Evolutionary conservation across 257 asterid genomes (phyloP), one percentile per base, ranked within the genome.

Genomic region (Gynochthodes officinalis): DNA sequence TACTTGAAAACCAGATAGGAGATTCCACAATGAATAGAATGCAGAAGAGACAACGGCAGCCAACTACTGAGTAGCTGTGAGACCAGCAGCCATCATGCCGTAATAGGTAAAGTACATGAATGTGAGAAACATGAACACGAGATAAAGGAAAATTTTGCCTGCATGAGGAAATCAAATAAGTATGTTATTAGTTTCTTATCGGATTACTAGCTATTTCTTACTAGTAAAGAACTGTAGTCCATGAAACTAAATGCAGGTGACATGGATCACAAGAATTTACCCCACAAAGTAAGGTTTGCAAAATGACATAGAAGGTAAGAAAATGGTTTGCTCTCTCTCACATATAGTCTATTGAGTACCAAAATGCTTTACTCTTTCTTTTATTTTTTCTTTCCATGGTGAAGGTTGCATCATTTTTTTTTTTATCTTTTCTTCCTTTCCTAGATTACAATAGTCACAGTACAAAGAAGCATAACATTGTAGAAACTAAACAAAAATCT

Each of bases 11-110:
- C 96, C 96, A 1, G 90, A 83, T 54, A 86, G 82, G 53, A 89
- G 84, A 77, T 86, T 87, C 96, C 94, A 87, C 40, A 89, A 10
- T 32, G 84, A 80, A 80, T 87, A 85, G 80, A 83, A 86, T 12
- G 89, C 85, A 9, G 91, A 84, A 76, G 90, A 87, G 65, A 81
- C 52, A 23, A 86, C 84, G 9, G 88, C 76, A 67, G 91, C 93
- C 52, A 86, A 72, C 28, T 81, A 82, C 79, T 79, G 87, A 49
- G 70, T 84, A 10, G 96, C 87, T 37, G 96, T 89, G 73, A 87
- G 82, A 9, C 91, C 93, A 23, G 86, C 89, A 2, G 89, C 85
- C 92, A 87, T 83, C 95, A 89, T 86, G 19, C 95, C 95, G 42
- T 87, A 89, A 54, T 82, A 80, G 49, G 88, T 89, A 70, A 82